Conservation (phyloP, 352 stramenopile genomes). For the Phytophthora cajani region DNA sequence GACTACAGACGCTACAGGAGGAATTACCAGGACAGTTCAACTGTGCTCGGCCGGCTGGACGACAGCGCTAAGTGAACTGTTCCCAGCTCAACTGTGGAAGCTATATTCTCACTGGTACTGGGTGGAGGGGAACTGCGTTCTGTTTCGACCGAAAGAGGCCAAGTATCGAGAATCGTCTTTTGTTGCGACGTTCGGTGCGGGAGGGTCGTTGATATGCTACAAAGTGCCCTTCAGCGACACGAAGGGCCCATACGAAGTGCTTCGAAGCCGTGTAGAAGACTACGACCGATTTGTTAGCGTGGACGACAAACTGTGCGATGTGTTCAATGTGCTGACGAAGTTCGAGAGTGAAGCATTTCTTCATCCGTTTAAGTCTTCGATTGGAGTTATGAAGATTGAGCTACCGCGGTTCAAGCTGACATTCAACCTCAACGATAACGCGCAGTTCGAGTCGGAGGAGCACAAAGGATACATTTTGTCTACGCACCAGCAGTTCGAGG, state of each 20-base stretch:
- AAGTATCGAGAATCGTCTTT: constrained; percentile 30
- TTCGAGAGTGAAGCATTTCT: constrained; percentile 36
- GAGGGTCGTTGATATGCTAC: constrained; percentile 25
- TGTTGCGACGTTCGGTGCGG: constrained; percentile 26
- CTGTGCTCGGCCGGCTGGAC: constrained; percentile 41
- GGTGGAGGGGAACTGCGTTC: constrained; percentile 46
- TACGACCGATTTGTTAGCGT: constrained; percentile 41
- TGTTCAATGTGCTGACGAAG: constrained; percentile 42
- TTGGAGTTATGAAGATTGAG: not conserved
- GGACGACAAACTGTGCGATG: not conserved
- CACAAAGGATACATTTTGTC: constrained; percentile 42
- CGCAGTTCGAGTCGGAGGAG: not conserved
- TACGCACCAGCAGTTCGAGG: constrained; percentile 45
- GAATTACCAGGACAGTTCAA: constrained; percentile 33
- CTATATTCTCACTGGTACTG: constrained; percentile 66
- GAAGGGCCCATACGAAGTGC: constrained; percentile 8
- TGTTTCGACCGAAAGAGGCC: constrained; percentile 39
- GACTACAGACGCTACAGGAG: not conserved
- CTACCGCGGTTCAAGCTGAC: constrained; percentile 1
- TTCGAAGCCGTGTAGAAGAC: constrained; percentile 13
- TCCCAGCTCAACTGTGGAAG: constrained; percentile 37
- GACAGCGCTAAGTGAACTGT: constrained; percentile 14
- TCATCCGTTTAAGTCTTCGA: not conserved
- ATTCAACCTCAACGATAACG: constrained; percentile 3
- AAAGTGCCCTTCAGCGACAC: constrained; percentile 44